These are phyloP conservation scores for Chionographis japonica DNA, from an alignment of 106 monocot species.

Conservation along the genomic window DNA sequence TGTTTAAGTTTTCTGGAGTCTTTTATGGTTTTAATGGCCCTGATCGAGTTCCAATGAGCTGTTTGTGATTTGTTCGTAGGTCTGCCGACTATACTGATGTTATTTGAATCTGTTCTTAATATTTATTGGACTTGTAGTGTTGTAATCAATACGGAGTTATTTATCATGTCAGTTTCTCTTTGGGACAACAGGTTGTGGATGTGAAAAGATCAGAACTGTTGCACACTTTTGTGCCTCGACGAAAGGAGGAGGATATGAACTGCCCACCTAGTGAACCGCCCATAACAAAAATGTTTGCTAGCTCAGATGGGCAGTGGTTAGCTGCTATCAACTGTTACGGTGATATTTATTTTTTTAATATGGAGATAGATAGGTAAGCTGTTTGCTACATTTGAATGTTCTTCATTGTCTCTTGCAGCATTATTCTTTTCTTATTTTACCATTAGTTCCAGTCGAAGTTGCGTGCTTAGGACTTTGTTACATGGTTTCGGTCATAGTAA, in stretches of 20 bases:
- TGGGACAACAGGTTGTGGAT: constrained; percentile 47
- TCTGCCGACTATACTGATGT: neutral
- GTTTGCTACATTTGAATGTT: neutral
- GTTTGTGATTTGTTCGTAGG: too few species aligned
- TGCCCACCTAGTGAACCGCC: constrained; percentile 56
- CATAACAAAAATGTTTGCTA: constrained; percentile 80
- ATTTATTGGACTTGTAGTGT: neutral
- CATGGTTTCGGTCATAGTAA: too few species aligned
- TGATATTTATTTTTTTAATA: constrained; percentile 89
- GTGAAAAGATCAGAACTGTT: constrained; percentile 38
- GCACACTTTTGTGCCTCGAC: constrained; percentile 52
- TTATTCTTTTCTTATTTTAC: too few species aligned
- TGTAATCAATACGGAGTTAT: neutral
- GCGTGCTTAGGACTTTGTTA: too few species aligned
- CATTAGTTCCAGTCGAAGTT: too few species aligned
- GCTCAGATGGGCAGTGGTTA: constrained; percentile 89
- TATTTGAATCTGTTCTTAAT: neutral
- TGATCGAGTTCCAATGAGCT: too few species aligned
- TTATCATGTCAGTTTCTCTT: neutral
- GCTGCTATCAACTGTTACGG: constrained; percentile 90
- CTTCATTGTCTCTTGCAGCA: too few species aligned
- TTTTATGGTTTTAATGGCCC: too few species aligned
- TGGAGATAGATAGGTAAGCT: constrained; percentile 70
- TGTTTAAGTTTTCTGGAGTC: too few species aligned
- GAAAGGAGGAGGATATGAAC: constrained; percentile 30